phyloP scores from a whole-genome alignment of 257 asterid genomes.

The Nicotiana attenuata region DNA sequence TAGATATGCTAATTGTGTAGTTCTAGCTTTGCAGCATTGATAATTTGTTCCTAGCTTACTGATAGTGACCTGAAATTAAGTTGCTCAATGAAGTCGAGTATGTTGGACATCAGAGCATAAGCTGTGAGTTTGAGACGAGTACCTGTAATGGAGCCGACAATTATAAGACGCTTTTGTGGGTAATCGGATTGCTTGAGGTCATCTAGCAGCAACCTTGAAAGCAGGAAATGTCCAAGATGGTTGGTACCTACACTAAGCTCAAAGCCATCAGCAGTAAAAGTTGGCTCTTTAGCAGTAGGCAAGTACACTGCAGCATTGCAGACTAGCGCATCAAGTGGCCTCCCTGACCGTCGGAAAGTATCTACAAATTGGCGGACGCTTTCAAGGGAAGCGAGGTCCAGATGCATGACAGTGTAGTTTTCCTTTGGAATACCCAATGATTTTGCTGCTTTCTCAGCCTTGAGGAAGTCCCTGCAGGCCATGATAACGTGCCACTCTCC shows the following conservation, averaged over 20 bases:
- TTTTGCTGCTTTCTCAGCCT: conserved; percentile 78
- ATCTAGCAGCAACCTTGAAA: conserved; percentile 74
- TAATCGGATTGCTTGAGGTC: conserved; percentile 74
- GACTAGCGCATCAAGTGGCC: conserved; percentile 70
- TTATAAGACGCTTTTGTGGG: conserved; percentile 72
- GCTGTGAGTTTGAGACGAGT: background rate
- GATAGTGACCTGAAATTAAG: background rate
- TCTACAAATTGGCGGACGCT: conserved; percentile 86
- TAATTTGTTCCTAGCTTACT: background rate
- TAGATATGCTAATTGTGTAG: background rate
- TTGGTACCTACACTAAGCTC: conserved; percentile 95
- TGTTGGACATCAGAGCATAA: background rate
- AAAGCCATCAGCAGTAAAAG: conserved; percentile 80
- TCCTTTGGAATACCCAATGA: conserved; percentile 69
- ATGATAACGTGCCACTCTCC: conserved; percentile 90
- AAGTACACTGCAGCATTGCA: conserved; percentile 90
- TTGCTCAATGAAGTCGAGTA: background rate
- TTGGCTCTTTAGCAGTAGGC: conserved; percentile 83
- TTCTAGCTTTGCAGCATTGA: background rate
- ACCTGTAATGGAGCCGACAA: conserved; percentile 98
- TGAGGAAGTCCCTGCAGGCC: conserved; percentile 95
- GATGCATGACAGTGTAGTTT: conserved; percentile 73
- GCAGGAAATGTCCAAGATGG: conserved; percentile 90
- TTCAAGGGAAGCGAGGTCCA: conserved; percentile 78
- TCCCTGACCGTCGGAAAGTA: conserved; percentile 55